These are phyloP conservation scores for Podila epicladia DNA, from an alignment of 192 early-diverging fungal species.

Conservation along the genomic window DNA sequence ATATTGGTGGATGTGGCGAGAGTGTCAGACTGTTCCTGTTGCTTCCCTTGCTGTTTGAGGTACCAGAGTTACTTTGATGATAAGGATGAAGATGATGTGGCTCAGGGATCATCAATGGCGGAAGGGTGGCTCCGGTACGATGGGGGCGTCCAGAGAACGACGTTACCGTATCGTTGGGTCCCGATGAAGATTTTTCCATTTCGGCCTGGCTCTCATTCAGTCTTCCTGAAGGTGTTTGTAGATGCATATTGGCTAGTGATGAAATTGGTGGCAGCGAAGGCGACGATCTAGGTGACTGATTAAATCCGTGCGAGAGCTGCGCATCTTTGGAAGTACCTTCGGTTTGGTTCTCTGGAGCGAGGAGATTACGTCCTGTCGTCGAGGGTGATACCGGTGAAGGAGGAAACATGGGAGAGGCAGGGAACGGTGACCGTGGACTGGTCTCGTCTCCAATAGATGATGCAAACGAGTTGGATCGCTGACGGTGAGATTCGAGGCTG, in stretches of 20 bases:
- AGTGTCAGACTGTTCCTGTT: slow-evolving; percentile 41
- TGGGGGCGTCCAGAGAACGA: slow-evolving; percentile 22
- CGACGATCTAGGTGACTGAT: slow-evolving; percentile 17
- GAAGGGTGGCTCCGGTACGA: slow-evolving; percentile 15
- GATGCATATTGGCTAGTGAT: slow-evolving; percentile 30
- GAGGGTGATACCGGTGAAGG: slow-evolving; percentile 30
- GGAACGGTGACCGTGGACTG: slow-evolving; percentile 15
- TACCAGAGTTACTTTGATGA: slow-evolving; percentile 8
- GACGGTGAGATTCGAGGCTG: slow-evolving; percentile 31
- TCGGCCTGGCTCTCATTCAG: neutral
- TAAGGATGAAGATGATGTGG: slow-evolving; percentile 44
- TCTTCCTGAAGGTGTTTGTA: slow-evolving; percentile 24
- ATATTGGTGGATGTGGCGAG: slow-evolving; percentile 17
- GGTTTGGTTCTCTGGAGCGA: slow-evolving; percentile 3
- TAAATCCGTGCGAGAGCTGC: slow-evolving; percentile 9
- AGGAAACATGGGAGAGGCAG: slow-evolving; percentile 29
- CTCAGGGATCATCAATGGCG: slow-evolving; percentile 42
- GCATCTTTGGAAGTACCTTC: slow-evolving; percentile 6
- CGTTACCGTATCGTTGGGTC: neutral
- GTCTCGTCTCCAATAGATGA: slow-evolving; percentile 20
- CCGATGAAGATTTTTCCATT: neutral
- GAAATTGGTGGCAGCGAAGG: slow-evolving; percentile 47
- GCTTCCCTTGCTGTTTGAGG: slow-evolving; percentile 10
- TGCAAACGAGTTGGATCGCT: slow-evolving; percentile 32
- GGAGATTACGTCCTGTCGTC: slow-evolving; percentile 12